Percentiles rank a stretch among this genome's conserved stretches.
phyloP scores from a whole-genome alignment of 805 yeast genomes.

The Ogataea dorogensis region DNA sequence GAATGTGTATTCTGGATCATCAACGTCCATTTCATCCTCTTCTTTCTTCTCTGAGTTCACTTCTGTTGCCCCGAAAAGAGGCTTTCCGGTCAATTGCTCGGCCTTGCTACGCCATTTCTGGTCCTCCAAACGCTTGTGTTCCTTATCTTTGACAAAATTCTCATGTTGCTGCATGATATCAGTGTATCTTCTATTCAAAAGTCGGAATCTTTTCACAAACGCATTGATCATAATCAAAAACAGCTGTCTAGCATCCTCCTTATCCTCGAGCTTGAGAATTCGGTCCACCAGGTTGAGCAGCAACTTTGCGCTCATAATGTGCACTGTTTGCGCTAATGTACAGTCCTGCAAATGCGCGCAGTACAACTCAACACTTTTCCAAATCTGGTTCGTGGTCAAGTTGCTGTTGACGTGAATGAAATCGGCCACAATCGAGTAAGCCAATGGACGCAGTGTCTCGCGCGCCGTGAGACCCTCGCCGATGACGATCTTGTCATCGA shows the following conservation, averaged over 20 bases:
- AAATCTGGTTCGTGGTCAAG: conserved; percentile 75
- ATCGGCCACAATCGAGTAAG: conserved; percentile 94
- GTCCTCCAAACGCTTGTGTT: conserved; percentile 43
- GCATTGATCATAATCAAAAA: conserved; percentile 85
- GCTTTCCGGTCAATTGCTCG: conserved; percentile 34
- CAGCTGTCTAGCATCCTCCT: conserved; percentile 78
- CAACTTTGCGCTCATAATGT: conserved; percentile 93
- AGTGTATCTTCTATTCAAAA: conserved; percentile 69
- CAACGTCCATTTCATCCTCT: conserved; percentile 19
- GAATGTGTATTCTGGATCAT: conserved; percentile 34
- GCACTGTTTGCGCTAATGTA: conserved; percentile 82
- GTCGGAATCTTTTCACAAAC: conserved; percentile 75
- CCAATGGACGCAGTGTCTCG: conserved; percentile 88
- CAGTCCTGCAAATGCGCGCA: conserved; percentile 79
- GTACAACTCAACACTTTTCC: conserved; percentile 83
- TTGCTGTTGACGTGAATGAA: conserved; percentile 89
- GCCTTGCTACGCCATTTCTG: conserved; percentile 38
- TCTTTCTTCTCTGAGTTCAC: conserved; percentile 15
- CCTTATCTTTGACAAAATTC: conserved; percentile 45
- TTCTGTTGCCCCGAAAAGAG: conserved; percentile 18
- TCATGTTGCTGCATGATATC: conserved; percentile 63
- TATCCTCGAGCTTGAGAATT: conserved; percentile 76
- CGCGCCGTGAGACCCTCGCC: conserved; percentile 92
- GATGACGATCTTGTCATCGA: conserved; percentile 82
- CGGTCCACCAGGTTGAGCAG: conserved; percentile 85